Evolutionary conservation across 2,329 filamentous ascomycete genomes (phyloP), one percentile per base, ranked within the genome.

Genomic region (Epichloe hybrida): DNA sequence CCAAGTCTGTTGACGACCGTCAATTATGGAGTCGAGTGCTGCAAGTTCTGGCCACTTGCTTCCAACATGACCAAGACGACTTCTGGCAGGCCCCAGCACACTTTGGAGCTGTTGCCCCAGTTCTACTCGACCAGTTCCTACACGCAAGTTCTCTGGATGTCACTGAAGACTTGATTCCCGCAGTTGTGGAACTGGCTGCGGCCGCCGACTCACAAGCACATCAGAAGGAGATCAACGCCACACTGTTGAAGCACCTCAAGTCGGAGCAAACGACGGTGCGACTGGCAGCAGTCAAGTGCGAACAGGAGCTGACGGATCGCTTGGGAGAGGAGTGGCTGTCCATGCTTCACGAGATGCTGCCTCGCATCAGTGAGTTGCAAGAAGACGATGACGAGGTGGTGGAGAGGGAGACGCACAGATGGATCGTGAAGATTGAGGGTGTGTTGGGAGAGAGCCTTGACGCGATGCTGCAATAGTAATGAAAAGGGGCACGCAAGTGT

Each of bases 351-450:
- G 93, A 98, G 76, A 97, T 96, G 85, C 70, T 98, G 64, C 91
- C 94, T 20, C 88, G 91, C 56, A 95, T 99, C 59, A 94, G 88
- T 61, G 93, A 98, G 71, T 67, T 95, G 61, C 85, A 95, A 70
- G 93, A 98, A 64, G 93, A 98, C 64, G 93, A 97, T 58, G 90
- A 97, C 62, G 93, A 97, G 70, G 76, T 77, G 31, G 91, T 98
- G 23, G 93, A 98, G 72, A 75, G 81, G 62, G 90, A 95, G 72
- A 91, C 89, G 38, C 79, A 90, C 63, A 76, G 81, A 61, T 96
- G 93, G 91, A 93, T 97, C 59, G 79, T 84, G 63, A 82, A 83
- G 68, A 94, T 98, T 63, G 91, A 97, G 69, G 83, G 79, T 45
- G 84, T 94, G 34, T 70, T 97, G 49, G 93, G 93, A 4, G 91